Percentiles rank a stretch among this genome's conserved stretches.
Conservation (phyloP, 1,139 yeast genomes). For the Meyerozyma sp. region DNA sequence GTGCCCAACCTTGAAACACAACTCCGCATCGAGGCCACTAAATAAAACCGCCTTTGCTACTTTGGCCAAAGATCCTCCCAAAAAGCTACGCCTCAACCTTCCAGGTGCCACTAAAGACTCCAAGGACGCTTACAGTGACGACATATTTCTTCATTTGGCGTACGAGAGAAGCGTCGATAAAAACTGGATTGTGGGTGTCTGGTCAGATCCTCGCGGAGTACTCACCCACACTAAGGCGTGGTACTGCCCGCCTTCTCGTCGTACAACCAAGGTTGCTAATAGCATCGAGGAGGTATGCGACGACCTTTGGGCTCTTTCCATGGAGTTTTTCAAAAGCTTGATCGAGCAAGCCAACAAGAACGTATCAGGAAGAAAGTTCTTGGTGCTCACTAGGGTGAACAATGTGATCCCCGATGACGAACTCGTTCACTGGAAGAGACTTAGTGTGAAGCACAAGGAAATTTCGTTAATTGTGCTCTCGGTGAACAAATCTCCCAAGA, state of each 20-base stretch:
- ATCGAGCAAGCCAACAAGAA: conserved; percentile 29
- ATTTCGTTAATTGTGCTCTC: conserved; percentile 69
- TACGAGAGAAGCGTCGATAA: conserved; percentile 78
- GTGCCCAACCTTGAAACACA: conserved; percentile 29
- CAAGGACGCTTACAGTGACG: conserved; percentile 43
- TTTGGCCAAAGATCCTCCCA: conserved; percentile 42
- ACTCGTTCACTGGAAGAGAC: conserved; percentile 67
- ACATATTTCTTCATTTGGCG: conserved; percentile 76
- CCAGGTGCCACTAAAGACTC: conserved; percentile 5
- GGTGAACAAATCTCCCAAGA: conserved; percentile 58
- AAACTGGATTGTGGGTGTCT: conserved; percentile 81
- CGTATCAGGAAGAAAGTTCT: conserved; percentile 48
- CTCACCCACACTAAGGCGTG: conserved; percentile 63
- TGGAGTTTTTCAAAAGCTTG: conserved; percentile 30
- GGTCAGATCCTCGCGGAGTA: conserved; percentile 83
- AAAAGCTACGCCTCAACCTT: conserved; percentile 47
- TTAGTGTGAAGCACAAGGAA: conserved; percentile 55
- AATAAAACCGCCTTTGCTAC: conserved; percentile 28
- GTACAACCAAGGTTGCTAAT: conserved; percentile 5
- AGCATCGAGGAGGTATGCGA: conserved; percentile 27
- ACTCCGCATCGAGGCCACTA: conserved; percentile 3
- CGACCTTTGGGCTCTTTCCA: conserved; percentile 37
- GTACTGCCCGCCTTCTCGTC: conserved; percentile 37
- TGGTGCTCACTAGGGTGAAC: conserved; percentile 63
- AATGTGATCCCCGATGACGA: conserved; percentile 78